Conservation (phyloP, 805 yeast species). For the Kurtzmaniella fragi region DNA sequence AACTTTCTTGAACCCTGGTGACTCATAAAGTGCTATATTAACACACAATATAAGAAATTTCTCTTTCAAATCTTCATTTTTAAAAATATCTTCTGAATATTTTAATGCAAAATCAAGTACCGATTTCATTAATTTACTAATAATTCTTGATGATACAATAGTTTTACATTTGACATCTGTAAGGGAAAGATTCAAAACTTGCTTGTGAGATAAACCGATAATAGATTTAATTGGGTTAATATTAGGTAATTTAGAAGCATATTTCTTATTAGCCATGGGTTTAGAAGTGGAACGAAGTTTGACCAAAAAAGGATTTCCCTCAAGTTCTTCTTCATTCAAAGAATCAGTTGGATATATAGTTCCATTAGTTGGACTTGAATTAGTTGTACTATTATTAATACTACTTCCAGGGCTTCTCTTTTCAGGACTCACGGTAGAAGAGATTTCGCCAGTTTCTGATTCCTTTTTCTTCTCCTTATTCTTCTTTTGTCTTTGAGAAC, state of each 20-base stretch:
- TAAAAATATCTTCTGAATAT: slow-evolving; percentile 20
- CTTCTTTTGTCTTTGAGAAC: slow-evolving; percentile 6
- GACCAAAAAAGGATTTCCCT: slow-evolving; percentile 17
- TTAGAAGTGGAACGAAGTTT: slow-evolving; percentile 20
- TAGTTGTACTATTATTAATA: not conserved
- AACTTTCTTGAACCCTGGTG: slow-evolving; percentile 28
- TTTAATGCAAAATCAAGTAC: slow-evolving; percentile 20
- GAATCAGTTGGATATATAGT: not conserved
- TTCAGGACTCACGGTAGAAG: slow-evolving; percentile 2
- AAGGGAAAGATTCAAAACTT: slow-evolving; percentile 24
- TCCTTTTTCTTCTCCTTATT: not conserved
- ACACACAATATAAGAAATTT: slow-evolving; percentile 26
- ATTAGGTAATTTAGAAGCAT: slow-evolving; percentile 24
- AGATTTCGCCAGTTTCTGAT: not conserved
- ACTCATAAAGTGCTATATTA: slow-evolving; percentile 31
- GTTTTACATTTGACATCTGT: slow-evolving; percentile 36
- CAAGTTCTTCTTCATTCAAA: slow-evolving; percentile 7
- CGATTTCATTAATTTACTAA: slow-evolving; percentile 24
- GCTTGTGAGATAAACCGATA: slow-evolving; percentile 31
- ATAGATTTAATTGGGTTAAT: slow-evolving; percentile 31
- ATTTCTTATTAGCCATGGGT: slow-evolving; percentile 10
- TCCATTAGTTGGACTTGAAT: slow-evolving; percentile 1
- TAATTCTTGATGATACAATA: slow-evolving; percentile 25
- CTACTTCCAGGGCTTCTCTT: slow-evolving; percentile 3
- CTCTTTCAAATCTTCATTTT: slow-evolving; percentile 11